A percentile compares a stretch with the other conserved stretches of the same genome.
These are phyloP conservation scores for Samsoniella hepiali DNA, from an alignment of 2,329 filamentous ascomycete genomes.

Conservation along the genomic window DNA sequence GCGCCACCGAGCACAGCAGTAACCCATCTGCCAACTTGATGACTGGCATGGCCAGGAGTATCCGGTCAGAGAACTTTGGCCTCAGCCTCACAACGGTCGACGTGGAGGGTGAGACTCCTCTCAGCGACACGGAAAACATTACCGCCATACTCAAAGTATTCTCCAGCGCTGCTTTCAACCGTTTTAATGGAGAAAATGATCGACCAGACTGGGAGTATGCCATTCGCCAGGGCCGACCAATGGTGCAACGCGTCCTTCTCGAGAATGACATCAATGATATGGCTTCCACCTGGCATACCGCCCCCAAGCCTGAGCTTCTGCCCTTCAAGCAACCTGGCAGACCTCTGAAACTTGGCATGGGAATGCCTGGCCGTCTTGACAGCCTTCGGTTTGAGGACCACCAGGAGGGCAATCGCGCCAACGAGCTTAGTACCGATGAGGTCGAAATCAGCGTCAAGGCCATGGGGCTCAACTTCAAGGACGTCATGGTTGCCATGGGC, in stretches of 20 bases:
- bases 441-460: conserved; percentile 33
- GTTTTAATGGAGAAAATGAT: neutral
- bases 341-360: conserved; percentile 22
- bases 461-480: conserved; percentile 34
- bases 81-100: neutral
- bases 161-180: no score
- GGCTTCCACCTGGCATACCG: neutral
- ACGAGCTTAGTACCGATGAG: no score
- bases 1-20: neutral
- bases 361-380: conserved; percentile 28
- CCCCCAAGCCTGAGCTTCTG: neutral
- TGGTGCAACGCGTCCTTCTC: neutral
- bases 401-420: no score
- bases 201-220: neutral
- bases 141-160: neutral
- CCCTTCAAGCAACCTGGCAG: neutral
- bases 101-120: neutral
- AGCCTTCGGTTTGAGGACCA: conserved; percentile 19
- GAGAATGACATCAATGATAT: neutral
- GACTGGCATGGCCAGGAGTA: neutral
- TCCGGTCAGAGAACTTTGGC: neutral
- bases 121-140: neutral
- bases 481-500: conserved; percentile 34
- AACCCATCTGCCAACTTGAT: neutral
- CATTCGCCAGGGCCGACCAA: neutral